Conservation (phyloP, 2,329 filamentous ascomycete genomes). For the Ceratocystis lukuohia region DNA sequence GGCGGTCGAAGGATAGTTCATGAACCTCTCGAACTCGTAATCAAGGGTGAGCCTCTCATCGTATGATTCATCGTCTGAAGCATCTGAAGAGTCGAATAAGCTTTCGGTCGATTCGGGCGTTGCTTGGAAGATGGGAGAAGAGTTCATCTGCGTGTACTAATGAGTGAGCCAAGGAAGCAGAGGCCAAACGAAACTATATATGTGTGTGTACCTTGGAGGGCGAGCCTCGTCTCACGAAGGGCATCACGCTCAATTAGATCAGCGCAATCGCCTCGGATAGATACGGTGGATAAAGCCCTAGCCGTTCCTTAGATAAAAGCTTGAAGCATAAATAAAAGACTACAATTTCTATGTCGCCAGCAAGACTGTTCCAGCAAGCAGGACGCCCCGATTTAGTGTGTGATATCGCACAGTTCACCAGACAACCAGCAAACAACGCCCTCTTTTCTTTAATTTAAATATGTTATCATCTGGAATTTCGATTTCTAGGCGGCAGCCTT, state of each 20-base stretch:
- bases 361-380: background rate
- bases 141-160: background rate
- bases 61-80: background rate
- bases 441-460: background rate
- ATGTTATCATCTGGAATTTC: background rate
- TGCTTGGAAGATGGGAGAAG: background rate
- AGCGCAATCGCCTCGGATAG: no score
- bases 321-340: background rate
- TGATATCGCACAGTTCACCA: background rate
- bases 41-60: background rate
- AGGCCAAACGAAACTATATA: background rate
- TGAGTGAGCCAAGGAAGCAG: background rate
- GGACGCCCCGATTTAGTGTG: background rate
- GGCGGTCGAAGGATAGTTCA: background rate
- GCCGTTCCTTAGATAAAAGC: no score
- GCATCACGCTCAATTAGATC: no score
- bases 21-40: background rate
- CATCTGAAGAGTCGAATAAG: background rate
- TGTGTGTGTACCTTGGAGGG: background rate
- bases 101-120: background rate
- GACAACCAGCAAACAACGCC: constrained; percentile 4
- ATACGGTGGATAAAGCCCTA: no score
- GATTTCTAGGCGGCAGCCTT: background rate
- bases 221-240: background rate
- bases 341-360: background rate